Evolutionary conservation across 2,329 filamentous ascomycete genomes (phyloP).

Genomic region (Ascochyta fabae): DNA sequence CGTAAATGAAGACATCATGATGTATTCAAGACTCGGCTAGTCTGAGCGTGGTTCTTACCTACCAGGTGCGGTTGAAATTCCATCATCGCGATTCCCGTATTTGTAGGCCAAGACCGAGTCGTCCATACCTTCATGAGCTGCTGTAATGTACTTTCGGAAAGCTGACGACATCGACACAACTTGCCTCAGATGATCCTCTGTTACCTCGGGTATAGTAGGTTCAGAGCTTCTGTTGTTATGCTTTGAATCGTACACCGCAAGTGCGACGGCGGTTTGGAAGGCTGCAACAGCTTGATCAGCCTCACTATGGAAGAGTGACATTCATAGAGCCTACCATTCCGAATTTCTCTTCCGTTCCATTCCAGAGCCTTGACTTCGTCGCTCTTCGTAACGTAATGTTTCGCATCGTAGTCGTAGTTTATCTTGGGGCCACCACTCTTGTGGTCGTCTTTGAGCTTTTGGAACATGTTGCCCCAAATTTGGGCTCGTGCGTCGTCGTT

Average conservation of each 20-base stretch:
- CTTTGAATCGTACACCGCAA: constrained; percentile 1
- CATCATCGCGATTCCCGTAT: background rate
- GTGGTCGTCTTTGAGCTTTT: constrained; percentile 19
- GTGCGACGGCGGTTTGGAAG: constrained; percentile 2
- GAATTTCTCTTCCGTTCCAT: constrained; percentile 42
- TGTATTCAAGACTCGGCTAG: no score
- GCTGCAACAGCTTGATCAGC: background rate
- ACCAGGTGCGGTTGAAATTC: background rate
- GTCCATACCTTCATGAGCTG: background rate
- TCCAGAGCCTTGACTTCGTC: constrained; percentile 22
- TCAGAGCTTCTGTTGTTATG: background rate
- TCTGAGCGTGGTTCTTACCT: no score
- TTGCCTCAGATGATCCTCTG: background rate
- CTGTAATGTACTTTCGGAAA: background rate
- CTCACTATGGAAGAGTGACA: no score
- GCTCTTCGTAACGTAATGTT: constrained; percentile 20
- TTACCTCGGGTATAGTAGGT: background rate
- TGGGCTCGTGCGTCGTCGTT: constrained; percentile 1
- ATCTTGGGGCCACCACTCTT: constrained; percentile 7
- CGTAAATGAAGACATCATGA: no score
- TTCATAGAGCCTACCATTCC: constrained; percentile 28
- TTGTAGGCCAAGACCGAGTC: background rate
- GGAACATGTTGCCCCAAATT: constrained; percentile 37
- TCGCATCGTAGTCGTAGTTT: constrained; percentile 17
- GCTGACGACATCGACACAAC: background rate